phyloP scores from a whole-genome alignment of 148 eudicot genomes.

The Bassia scoparia region DNA sequence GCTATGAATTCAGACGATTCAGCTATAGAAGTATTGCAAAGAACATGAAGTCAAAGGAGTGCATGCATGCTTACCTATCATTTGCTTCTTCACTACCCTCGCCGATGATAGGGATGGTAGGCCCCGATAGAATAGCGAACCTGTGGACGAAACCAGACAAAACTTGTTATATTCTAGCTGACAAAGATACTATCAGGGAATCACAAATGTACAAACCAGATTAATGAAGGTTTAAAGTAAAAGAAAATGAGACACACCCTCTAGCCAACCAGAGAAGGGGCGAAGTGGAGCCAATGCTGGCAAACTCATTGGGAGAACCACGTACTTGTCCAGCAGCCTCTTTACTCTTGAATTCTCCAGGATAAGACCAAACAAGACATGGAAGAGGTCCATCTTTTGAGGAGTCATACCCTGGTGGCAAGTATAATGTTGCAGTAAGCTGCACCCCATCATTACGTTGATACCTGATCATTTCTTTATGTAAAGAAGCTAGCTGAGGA shows the following conservation, averaged over 20 bases:
- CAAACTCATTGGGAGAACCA: constrained; percentile 94
- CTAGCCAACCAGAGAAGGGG: constrained; percentile 94
- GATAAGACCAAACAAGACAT: constrained; percentile 94
- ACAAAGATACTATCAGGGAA: not conserved
- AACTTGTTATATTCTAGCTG: constrained; percentile 8
- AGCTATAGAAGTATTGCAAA: not conserved
- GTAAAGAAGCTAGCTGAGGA: constrained; percentile 80
- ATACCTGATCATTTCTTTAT: constrained; percentile 92
- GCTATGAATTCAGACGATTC: not conserved
- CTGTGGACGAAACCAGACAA: constrained; percentile 42
- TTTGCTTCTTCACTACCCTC: constrained; percentile 93
- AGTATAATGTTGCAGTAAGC: constrained; percentile 90
- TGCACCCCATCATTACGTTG: constrained; percentile 93
- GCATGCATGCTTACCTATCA: constrained; percentile 53
- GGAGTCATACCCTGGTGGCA: constrained; percentile 88
- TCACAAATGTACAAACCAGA: constrained; percentile 1
- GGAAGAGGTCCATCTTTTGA: constrained; percentile 86
- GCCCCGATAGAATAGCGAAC: constrained; percentile 88
- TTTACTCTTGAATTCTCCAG: constrained; percentile 94
- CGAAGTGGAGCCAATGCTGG: constrained; percentile 90
- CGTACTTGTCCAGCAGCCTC: constrained; percentile 98
- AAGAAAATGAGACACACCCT: constrained; percentile 34
- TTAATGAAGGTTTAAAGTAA: not conserved
- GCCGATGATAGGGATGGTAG: constrained; percentile 96
- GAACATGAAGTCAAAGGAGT: not conserved